Evolutionary conservation across 164 flowering plant species (phyloP).

Genomic region (Saururus chinensis): DNA sequence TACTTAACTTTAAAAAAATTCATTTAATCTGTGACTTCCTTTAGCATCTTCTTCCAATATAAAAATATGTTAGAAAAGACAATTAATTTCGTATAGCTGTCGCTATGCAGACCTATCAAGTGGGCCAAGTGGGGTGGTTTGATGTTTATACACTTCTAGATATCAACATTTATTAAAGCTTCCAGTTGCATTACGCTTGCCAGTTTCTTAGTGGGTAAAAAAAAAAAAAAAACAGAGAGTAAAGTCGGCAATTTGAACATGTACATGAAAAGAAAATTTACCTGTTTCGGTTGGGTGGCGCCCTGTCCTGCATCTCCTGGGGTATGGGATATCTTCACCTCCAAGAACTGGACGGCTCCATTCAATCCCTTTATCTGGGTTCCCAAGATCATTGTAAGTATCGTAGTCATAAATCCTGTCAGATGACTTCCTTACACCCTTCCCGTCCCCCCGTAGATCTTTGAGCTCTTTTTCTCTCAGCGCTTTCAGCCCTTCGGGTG

Average conservation of each 20-base stretch:
- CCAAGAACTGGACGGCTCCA: constrained; percentile 64
- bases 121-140: not conserved
- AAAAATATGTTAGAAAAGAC: no score
- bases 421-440: constrained; percentile 55
- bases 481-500: constrained; percentile 66
- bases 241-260: not conserved
- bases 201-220: not conserved
- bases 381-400: constrained; percentile 86
- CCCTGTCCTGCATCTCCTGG: constrained; percentile 90
- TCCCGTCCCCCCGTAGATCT: constrained; percentile 75
- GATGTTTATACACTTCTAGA: not conserved
- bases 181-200: not conserved
- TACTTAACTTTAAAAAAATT: no score
- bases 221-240: no score
- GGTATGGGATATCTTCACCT: constrained; percentile 59
- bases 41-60: no score
- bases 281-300: constrained; percentile 69
- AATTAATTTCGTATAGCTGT: no score
- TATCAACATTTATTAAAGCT: not conserved
- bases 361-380: constrained; percentile 74
- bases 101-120: not conserved
- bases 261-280: constrained; percentile 11
- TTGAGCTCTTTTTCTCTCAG: constrained; percentile 73
- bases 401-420: constrained; percentile 81
- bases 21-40: no score